Evolutionary conservation across 305 asterid genomes (phyloP).

Genomic region (Euphrasia arctica): DNA sequence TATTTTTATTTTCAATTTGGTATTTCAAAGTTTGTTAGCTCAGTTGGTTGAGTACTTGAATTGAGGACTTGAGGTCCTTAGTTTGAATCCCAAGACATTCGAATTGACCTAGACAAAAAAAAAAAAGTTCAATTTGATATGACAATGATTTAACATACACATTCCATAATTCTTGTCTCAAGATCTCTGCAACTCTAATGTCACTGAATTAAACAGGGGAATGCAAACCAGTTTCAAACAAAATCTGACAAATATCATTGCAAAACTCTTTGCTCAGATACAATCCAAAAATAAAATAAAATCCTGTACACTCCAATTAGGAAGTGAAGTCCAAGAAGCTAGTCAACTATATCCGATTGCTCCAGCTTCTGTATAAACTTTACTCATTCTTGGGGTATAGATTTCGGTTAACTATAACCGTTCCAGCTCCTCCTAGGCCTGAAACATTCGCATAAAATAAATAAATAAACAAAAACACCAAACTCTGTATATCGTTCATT

Average conservation of each 20-base stretch:
- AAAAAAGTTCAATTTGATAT: no score
- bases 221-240: neutral
- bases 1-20: no score
- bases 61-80: no score
- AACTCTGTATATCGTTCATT: constrained; percentile 30
- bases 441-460: constrained; percentile 46
- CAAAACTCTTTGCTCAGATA: constrained; percentile 4
- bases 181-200: no score
- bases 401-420: constrained; percentile 36
- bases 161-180: no score
- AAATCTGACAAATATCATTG: constrained; percentile 22
- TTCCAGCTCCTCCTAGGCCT: constrained; percentile 84
- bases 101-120: no score
- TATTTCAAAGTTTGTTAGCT: no score
- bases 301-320: constrained; percentile 29
- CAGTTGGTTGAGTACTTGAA: no score
- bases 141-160: no score
- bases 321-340: constrained; percentile 10
- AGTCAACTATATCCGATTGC: constrained; percentile 4
- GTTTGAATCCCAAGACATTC: no score
- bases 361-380: constrained; percentile 24
- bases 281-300: constrained; percentile 25
- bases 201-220: no score
- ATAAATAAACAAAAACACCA: constrained; percentile 27
- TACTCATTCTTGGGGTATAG: constrained; percentile 32